Evolutionary conservation across 2,329 filamentous ascomycete species (phyloP).

Genomic region (Rhinocladiella similis): DNA sequence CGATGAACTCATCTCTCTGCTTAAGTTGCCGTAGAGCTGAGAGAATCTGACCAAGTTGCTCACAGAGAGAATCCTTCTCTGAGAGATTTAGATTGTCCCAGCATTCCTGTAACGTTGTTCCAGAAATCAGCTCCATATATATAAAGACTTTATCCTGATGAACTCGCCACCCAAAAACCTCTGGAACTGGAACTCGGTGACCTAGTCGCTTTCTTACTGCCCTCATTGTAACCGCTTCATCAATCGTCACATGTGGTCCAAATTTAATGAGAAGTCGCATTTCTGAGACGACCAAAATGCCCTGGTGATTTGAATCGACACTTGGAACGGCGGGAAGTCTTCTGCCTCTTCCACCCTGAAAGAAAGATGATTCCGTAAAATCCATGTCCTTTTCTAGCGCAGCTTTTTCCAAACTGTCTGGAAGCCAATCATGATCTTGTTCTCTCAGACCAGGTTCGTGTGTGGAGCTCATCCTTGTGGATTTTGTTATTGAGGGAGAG

Average conservation of each 20-base stretch:
- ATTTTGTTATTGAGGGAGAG: too few species aligned
- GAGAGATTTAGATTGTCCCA: conserved; percentile 27
- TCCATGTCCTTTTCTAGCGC: too few species aligned
- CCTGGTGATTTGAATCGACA: too few species aligned
- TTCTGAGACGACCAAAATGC: background rate
- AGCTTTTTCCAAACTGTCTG: too few species aligned
- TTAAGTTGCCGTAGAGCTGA: background rate
- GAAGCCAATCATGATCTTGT: too few species aligned
- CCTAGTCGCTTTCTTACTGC: conserved; percentile 2
- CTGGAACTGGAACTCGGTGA: conserved; percentile 35
- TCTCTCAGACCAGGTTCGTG: too few species aligned
- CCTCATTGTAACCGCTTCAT: background rate
- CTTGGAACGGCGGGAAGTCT: too few species aligned
- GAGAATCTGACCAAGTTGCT: background rate
- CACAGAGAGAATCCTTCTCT: conserved; percentile 13
- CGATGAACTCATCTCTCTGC: background rate
- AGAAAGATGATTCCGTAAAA: too few species aligned
- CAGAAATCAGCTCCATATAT: conserved; percentile 37
- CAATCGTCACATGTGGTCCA: background rate
- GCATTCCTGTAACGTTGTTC: conserved; percentile 31
- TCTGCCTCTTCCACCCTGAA: too few species aligned
- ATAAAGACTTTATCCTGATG: conserved; percentile 32
- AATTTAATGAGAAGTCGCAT: background rate
- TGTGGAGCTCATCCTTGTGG: too few species aligned
- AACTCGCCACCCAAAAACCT: conserved; percentile 38